A percentile compares a stretch with the other conserved stretches of the same genome.
These are phyloP conservation scores for Colletotrichum lupini DNA, from an alignment of 2,329 filamentous ascomycete genomes.

Conservation along the genomic window DNA sequence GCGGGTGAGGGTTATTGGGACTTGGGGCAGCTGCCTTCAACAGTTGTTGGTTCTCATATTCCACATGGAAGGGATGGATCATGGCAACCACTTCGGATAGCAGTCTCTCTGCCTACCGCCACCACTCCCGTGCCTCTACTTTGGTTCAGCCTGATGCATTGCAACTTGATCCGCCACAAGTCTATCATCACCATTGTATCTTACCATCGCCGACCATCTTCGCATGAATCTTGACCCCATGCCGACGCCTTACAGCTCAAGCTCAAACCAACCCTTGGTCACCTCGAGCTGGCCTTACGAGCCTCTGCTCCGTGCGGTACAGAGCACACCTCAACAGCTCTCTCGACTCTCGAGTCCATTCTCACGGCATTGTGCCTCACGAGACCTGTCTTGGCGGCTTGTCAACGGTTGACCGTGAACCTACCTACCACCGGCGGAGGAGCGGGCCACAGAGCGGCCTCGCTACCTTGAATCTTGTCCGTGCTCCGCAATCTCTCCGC, in stretches of 20 bases:
- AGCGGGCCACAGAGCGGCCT: slow-evolving; percentile 21
- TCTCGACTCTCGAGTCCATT: not conserved
- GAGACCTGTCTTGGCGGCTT: not conserved
- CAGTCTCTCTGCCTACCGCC: no score
- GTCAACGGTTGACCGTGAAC: not conserved
- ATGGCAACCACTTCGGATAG: no score
- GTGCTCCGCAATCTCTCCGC: slow-evolving; percentile 19
- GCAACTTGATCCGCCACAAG: not conserved
- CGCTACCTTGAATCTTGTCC: slow-evolving; percentile 5
- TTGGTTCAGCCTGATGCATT: slow-evolving; percentile 8
- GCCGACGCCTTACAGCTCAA: slow-evolving; percentile 4
- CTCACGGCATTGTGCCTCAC: not conserved
- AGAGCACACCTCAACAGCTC: not conserved
- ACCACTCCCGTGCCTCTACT: not conserved
- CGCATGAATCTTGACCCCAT: slow-evolving; percentile 11
- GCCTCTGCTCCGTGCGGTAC: slow-evolving; percentile 20
- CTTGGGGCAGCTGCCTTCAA: not conserved
- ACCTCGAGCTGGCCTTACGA: slow-evolving; percentile 21
- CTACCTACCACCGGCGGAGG: not conserved
- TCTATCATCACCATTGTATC: not conserved
- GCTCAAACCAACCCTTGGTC: not conserved
- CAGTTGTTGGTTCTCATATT: not conserved
- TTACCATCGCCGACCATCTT: slow-evolving; percentile 3
- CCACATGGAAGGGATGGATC: not conserved
- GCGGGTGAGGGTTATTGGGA: not conserved